Conservation (phyloP, 495 filamentous ascomycete species). For the Neurospora sp. region DNA sequence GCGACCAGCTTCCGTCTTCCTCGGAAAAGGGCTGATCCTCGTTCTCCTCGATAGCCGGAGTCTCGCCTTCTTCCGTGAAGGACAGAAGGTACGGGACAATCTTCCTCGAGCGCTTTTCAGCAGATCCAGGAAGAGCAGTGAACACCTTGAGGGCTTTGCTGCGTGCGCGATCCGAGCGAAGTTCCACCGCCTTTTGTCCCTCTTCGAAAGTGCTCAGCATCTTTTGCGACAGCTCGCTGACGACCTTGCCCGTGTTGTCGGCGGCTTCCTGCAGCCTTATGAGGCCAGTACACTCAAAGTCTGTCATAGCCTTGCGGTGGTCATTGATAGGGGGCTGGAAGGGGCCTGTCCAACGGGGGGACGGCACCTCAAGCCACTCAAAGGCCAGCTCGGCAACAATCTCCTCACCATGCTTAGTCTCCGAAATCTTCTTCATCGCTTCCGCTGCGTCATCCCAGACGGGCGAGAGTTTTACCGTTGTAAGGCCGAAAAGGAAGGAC, state of each 20-base stretch:
- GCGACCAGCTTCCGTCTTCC: constrained; percentile 46
- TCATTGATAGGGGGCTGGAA: constrained; percentile 14
- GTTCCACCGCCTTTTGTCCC: constrained; percentile 33
- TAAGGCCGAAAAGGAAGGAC: constrained; percentile 77
- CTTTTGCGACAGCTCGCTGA: constrained; percentile 30
- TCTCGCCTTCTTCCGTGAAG: constrained; percentile 52
- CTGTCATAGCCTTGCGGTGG: constrained; percentile 31
- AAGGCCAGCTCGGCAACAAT: constrained; percentile 65
- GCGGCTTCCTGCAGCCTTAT: constrained; percentile 42
- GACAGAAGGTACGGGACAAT: constrained; percentile 78
- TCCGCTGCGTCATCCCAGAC: constrained; percentile 76
- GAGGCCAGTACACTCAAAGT: constrained; percentile 79
- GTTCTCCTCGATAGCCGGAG: constrained; percentile 27
- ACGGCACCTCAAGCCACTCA: constrained; percentile 61
- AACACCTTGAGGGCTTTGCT: constrained; percentile 74
- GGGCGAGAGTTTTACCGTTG: constrained; percentile 71
- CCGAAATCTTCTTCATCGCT: constrained; percentile 63
- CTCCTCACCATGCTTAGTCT: constrained; percentile 60
- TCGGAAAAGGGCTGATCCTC: constrained; percentile 34
- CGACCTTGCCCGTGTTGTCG: constrained; percentile 25
- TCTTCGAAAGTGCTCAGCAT: constrained; percentile 42
- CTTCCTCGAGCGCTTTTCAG: constrained; percentile 74
- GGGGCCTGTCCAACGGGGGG: constrained; percentile 34
- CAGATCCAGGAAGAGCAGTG: constrained; percentile 57
- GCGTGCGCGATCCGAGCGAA: constrained; percentile 40